phyloP scores from a whole-genome alignment of 2,329 filamentous ascomycete genomes.

The Sarocladiaceae sp. region DNA sequence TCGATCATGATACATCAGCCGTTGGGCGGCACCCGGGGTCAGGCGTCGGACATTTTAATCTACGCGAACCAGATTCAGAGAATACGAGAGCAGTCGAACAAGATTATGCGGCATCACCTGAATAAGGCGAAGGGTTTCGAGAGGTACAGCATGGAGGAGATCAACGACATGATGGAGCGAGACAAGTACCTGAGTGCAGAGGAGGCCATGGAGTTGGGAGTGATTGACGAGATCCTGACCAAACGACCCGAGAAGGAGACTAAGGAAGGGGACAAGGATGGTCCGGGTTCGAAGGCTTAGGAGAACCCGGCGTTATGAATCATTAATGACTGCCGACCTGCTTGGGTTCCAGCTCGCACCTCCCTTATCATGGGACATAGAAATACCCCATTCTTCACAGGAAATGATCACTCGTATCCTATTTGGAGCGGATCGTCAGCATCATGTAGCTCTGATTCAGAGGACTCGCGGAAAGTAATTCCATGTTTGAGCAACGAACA shows the following conservation, averaged over 20 bases:
- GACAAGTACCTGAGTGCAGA: conserved; percentile 89
- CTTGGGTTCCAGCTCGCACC: too few relatives aligned
- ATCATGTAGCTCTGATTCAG: too few relatives aligned
- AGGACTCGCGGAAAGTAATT: too few relatives aligned
- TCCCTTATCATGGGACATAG: too few relatives aligned
- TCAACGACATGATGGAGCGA: conserved; percentile 93
- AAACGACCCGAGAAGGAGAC: conserved; percentile 43
- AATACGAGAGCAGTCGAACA: conserved; percentile 77
- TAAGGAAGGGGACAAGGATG: conserved; percentile 25
- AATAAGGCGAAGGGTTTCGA: conserved; percentile 70
- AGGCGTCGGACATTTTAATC: conserved; percentile 80
- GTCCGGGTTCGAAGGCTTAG: conserved; percentile 13
- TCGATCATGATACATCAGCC: conserved; percentile 98
- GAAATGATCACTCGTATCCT: too few relatives aligned
- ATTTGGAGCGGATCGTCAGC: too few relatives aligned
- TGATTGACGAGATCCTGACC: conserved; percentile 83
- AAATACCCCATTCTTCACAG: too few relatives aligned
- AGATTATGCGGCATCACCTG: conserved; percentile 82
- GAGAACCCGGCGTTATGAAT: too few relatives aligned
- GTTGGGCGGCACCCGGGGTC: conserved; percentile 62
- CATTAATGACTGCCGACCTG: too few relatives aligned
- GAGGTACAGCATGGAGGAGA: conserved; percentile 71
- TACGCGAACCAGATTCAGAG: conserved; percentile 95
- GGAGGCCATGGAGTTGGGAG: conserved; percentile 83
- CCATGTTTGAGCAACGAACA: too few relatives aligned